A percentile compares a stretch with the other conserved stretches of the same genome.
Conservation (phyloP, 2,329 filamentous ascomycete genomes). For the Bipolaris victoriae region DNA sequence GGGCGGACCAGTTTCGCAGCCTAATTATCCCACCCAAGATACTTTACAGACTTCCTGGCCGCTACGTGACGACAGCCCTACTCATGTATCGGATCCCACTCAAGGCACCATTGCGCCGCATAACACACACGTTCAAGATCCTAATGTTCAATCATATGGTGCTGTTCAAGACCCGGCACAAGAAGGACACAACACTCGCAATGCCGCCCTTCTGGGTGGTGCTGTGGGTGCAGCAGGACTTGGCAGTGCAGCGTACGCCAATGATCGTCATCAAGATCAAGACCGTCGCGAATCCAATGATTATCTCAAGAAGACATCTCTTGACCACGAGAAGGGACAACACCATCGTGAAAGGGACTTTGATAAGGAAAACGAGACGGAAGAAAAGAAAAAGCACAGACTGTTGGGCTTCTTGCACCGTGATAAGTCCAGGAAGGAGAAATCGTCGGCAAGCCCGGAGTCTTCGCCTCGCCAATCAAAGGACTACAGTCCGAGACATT, state of each 20-base stretch:
- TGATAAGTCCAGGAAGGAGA: constrained; percentile 50
- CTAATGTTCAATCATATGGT: constrained; percentile 27
- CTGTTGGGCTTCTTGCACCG: constrained; percentile 51
- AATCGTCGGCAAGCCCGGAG: constrained; percentile 20
- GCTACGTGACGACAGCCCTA: constrained; percentile 13
- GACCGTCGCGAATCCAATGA: constrained; percentile 43
- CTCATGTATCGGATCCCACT: constrained; percentile 7
- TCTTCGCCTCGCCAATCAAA: constrained; percentile 26
- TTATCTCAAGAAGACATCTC: constrained; percentile 23
- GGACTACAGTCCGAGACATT: constrained; percentile 28
- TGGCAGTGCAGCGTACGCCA: constrained; percentile 36
- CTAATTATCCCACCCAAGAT: constrained; percentile 6
- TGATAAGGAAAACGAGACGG: constrained; percentile 29
- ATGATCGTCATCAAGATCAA: constrained; percentile 34
- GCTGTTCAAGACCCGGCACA: constrained; percentile 23
- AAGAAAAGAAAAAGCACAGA: constrained; percentile 48
- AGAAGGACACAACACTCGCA: constrained; percentile 34
- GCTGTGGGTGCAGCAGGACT: constrained; percentile 32
- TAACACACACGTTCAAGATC: constrained; percentile 32
- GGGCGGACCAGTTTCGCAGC: constrained; percentile 3
- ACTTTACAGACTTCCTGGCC: constrained; percentile 12
- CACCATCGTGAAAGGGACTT: constrained; percentile 23
- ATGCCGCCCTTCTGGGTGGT: constrained; percentile 33
- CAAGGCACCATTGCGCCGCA: constrained; percentile 19
- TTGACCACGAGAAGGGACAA: constrained; percentile 26